These are phyloP conservation scores for Triangularia verruculosa DNA, from an alignment of 2,329 filamentous ascomycete species.

Conservation along the genomic window DNA sequence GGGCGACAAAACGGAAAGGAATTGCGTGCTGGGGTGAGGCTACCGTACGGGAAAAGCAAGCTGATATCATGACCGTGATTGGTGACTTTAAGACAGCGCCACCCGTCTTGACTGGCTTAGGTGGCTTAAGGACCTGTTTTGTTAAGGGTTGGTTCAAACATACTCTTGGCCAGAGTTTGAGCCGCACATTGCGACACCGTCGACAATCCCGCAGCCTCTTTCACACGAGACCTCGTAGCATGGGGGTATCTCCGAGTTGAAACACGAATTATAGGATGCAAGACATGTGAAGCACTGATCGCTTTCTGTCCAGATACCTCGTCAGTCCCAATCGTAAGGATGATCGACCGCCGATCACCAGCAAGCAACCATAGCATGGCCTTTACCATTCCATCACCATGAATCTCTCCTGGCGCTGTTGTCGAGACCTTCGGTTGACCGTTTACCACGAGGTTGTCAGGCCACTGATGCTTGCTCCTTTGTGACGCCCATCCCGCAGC, in stretches of 20 bases:
- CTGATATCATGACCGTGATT: background rate
- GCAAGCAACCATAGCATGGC: background rate
- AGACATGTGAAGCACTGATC: background rate
- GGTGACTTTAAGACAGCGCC: background rate
- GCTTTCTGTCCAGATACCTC: background rate
- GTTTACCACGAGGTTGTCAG: background rate
- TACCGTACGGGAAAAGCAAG: background rate
- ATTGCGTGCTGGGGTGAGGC: background rate
- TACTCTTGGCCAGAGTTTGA: background rate
- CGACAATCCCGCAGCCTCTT: background rate
- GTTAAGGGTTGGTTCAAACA: background rate
- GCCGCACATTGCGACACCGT: background rate
- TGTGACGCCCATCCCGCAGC: background rate
- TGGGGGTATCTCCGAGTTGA: background rate
- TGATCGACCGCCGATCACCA: background rate
- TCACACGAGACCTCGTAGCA: background rate
- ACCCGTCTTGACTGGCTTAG: background rate
- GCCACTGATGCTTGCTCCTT: background rate
- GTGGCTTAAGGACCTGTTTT: background rate
- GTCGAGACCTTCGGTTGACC: background rate
- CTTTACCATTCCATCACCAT: background rate
- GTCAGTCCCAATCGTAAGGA: background rate
- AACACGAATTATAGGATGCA: background rate
- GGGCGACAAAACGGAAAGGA: background rate
- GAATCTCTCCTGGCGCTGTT: background rate